Conservation (phyloP, 768 basidiomycete genomes). For the Lepiota brunneoincarnata region DNA sequence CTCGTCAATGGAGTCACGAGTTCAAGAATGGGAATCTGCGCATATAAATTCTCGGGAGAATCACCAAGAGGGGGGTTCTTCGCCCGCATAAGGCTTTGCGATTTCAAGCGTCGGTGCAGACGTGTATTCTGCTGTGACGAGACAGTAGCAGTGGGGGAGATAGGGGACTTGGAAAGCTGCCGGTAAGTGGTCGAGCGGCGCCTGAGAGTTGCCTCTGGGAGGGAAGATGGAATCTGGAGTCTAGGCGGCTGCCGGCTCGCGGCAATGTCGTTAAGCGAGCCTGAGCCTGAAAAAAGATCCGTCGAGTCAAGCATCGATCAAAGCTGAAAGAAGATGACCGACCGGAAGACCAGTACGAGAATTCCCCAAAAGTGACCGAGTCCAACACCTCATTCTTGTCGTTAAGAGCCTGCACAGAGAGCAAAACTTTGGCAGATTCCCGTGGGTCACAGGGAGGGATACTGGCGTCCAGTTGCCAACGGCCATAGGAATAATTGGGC, state of each 20-base stretch:
- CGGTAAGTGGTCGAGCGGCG: slow-evolving; percentile 32
- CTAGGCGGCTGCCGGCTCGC: slow-evolving; percentile 25
- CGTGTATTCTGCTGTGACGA: slow-evolving; percentile 31
- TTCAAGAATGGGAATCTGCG: slow-evolving; percentile 58
- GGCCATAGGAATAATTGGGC: slow-evolving; percentile 41
- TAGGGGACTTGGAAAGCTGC: slow-evolving; percentile 30
- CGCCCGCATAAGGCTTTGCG: slow-evolving; percentile 41
- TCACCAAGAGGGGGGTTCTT: slow-evolving; percentile 28
- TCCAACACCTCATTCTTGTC: slow-evolving; percentile 54
- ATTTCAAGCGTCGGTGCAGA: slow-evolving; percentile 41
- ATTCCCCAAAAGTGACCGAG: slow-evolving; percentile 68
- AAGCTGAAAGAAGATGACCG: slow-evolving; percentile 12
- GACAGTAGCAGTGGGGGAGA: slow-evolving; percentile 39
- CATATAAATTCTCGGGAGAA: slow-evolving; percentile 39
- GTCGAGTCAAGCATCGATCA: slow-evolving; percentile 1
- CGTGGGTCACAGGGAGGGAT: slow-evolving; percentile 53
- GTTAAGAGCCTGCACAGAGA: slow-evolving; percentile 65
- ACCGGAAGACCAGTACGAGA: slow-evolving; percentile 58
- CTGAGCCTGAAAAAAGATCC: slow-evolving; percentile 11
- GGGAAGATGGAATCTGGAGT: slow-evolving; percentile 26
- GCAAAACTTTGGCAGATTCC: slow-evolving; percentile 43
- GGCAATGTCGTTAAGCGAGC: slow-evolving; percentile 15
- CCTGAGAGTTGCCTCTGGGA: slow-evolving; percentile 29
- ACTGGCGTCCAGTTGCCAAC: slow-evolving; percentile 65
- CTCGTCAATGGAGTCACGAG: slow-evolving; percentile 54